These are phyloP conservation scores for Zymoseptoria passerinii DNA, from an alignment of 2,329 filamentous ascomycete species.

Conservation along the genomic window DNA sequence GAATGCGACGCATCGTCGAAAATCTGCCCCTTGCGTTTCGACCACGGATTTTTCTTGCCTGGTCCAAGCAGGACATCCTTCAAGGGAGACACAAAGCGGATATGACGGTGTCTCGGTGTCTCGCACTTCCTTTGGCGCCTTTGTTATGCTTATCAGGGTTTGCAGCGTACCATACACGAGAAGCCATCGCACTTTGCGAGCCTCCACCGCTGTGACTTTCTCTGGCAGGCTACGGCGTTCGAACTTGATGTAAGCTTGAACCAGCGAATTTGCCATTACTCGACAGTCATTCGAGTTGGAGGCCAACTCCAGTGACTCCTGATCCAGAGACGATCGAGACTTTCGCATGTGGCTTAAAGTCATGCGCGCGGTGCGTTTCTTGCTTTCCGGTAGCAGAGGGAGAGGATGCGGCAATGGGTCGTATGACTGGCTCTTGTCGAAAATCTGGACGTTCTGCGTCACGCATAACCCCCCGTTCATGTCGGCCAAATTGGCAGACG, in stretches of 20 bases:
- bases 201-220: constrained; percentile 55
- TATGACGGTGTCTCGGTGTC: constrained; percentile 52
- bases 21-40: not conserved
- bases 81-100: constrained; percentile 43
- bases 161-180: constrained; percentile 67
- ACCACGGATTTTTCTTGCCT: constrained; percentile 1
- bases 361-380: constrained; percentile 27
- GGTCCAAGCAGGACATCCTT: constrained; percentile 35
- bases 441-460: constrained; percentile 57
- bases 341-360: constrained; percentile 22
- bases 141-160: constrained; percentile 57
- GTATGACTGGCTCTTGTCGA: constrained; percentile 56
- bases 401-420: constrained; percentile 55
- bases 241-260: constrained; percentile 61
- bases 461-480: constrained; percentile 62
- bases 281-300: constrained; percentile 37
- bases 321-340: constrained; percentile 4
- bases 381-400: constrained; percentile 52
- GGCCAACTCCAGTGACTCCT: constrained; percentile 39
- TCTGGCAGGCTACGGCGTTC: constrained; percentile 54
- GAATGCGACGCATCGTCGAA: constrained; percentile 1
- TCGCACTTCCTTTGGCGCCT: constrained; percentile 52
- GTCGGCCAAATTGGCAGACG: constrained; percentile 23
- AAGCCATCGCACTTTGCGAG: constrained; percentile 70
- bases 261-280: constrained; percentile 43